phyloP scores from a whole-genome alignment of 1,284 basidiomycete genomes.

The Tilletia setariae region DNA sequence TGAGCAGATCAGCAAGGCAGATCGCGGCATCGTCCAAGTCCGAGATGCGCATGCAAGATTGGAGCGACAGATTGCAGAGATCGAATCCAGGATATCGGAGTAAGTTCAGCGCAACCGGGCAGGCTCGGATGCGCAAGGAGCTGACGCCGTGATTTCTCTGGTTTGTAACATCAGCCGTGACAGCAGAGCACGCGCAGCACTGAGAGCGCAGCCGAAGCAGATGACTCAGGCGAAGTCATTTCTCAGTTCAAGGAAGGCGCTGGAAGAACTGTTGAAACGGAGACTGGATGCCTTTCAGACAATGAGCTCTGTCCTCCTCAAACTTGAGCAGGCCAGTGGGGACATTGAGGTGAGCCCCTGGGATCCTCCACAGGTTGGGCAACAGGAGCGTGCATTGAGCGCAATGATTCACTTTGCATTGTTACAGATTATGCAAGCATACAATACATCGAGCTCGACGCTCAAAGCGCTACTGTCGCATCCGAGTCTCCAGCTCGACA shows the following conservation, averaged over 20 bases:
- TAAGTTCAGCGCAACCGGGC: conserved; percentile 53
- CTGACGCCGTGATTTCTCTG: not conserved
- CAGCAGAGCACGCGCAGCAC: conserved; percentile 59
- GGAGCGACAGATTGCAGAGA: conserved; percentile 65
- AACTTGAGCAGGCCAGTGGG: conserved; percentile 79
- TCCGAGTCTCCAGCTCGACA: conserved; percentile 71
- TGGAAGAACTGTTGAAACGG: conserved; percentile 73
- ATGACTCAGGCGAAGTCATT: conserved; percentile 72
- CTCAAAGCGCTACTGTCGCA: conserved; percentile 72
- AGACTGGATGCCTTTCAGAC: conserved; percentile 71
- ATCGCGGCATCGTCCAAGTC: conserved; percentile 71
- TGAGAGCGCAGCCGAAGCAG: conserved; percentile 63
- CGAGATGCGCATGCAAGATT: conserved; percentile 67
- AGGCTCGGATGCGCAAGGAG: not conserved
- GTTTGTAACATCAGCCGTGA: conserved; percentile 60
- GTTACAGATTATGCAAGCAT: conserved; percentile 74
- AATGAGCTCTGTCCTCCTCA: conserved; percentile 70
- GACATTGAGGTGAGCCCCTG: conserved; percentile 70
- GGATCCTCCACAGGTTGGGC: not conserved
- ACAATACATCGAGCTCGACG: conserved; percentile 74
- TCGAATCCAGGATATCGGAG: conserved; percentile 69
- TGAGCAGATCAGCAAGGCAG: conserved; percentile 64
- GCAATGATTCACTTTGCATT: no score
- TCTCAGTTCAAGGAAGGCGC: conserved; percentile 72
- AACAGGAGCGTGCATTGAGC: no score